phyloP scores from a whole-genome alignment of 768 basidiomycete species.

The Xanthoconium purpureum region DNA sequence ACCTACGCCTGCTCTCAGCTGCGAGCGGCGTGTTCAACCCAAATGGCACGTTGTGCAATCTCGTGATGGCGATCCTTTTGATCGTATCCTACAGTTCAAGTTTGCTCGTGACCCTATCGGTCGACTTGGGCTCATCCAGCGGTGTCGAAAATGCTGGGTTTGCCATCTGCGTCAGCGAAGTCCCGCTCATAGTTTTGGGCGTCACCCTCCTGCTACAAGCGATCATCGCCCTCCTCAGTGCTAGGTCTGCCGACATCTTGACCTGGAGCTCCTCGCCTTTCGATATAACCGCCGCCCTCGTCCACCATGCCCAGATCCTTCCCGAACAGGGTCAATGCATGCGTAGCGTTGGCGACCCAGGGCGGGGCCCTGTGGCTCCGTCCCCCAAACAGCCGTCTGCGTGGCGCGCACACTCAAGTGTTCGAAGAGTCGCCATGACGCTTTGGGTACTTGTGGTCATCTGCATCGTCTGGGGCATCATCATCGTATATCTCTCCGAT shows the following conservation, averaged over 20 bases:
- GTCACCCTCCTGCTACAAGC: slow-evolving; percentile 23
- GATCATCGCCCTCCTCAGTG: slow-evolving; percentile 22
- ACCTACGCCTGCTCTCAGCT: slow-evolving; percentile 29
- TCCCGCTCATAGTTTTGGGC: slow-evolving; percentile 30
- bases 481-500: slow-evolving; percentile 6
- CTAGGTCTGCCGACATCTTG: slow-evolving; percentile 20
- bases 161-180: slow-evolving; percentile 21
- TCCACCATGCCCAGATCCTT: slow-evolving; percentile 25
- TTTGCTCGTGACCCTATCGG: slow-evolving; percentile 20
- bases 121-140: slow-evolving; percentile 18
- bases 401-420: slow-evolving; percentile 25
- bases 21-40: slow-evolving; percentile 16
- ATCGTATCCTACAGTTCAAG: slow-evolving; percentile 29
- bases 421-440: slow-evolving; percentile 21
- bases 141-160: background rate
- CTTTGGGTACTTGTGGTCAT: slow-evolving; percentile 24
- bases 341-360: slow-evolving; percentile 17
- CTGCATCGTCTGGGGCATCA: slow-evolving; percentile 24
- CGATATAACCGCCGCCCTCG: slow-evolving; percentile 29
- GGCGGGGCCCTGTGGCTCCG: slow-evolving; percentile 13
- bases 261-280: slow-evolving; percentile 35
- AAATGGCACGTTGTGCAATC: slow-evolving; percentile 22
- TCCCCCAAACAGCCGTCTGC: slow-evolving; percentile 24
- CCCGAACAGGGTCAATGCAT: slow-evolving; percentile 24
- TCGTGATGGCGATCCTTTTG: slow-evolving; percentile 27